These are phyloP conservation scores for Mycena alexandri DNA, from an alignment of 768 basidiomycete species.

Conservation along the genomic window DNA sequence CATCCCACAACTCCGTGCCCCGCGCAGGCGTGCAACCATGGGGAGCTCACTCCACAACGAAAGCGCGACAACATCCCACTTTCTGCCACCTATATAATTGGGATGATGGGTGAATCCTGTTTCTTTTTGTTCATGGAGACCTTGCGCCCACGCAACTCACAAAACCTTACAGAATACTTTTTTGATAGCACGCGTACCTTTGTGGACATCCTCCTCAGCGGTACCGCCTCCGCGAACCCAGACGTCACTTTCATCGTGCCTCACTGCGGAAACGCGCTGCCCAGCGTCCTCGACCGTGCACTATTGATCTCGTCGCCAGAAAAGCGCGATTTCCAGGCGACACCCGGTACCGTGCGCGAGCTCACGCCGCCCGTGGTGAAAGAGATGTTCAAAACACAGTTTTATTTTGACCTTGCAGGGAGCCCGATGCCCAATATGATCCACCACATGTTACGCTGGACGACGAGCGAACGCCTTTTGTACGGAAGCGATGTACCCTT, in stretches of 20 bases:
- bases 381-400: conserved; percentile 27
- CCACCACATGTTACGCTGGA: conserved; percentile 22
- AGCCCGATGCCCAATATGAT: conserved; percentile 22
- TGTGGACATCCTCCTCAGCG: conserved; percentile 26
- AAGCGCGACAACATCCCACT: conserved; percentile 15
- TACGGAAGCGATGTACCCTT: conserved; percentile 25
- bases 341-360: not conserved
- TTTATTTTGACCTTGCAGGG: conserved; percentile 28
- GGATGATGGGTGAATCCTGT: conserved; percentile 8
- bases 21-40: conserved; percentile 11
- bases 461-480: conserved; percentile 3
- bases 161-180: conserved; percentile 2
- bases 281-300: conserved; percentile 27
- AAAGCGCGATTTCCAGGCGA: not conserved
- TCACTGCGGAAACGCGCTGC: conserved; percentile 29
- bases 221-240: conserved; percentile 27
- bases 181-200: conserved; percentile 33
- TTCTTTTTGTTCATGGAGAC: too few species aligned
- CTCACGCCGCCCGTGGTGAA: conserved; percentile 12
- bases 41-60: conserved; percentile 6
- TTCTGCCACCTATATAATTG: conserved; percentile 12
- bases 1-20: conserved; percentile 27
- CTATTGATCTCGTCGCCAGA: conserved; percentile 1
- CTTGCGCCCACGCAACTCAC: too few species aligned
- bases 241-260: conserved; percentile 28